Conservation (phyloP, 257 asterid species). For the Orobanche coerulescens region DNA sequence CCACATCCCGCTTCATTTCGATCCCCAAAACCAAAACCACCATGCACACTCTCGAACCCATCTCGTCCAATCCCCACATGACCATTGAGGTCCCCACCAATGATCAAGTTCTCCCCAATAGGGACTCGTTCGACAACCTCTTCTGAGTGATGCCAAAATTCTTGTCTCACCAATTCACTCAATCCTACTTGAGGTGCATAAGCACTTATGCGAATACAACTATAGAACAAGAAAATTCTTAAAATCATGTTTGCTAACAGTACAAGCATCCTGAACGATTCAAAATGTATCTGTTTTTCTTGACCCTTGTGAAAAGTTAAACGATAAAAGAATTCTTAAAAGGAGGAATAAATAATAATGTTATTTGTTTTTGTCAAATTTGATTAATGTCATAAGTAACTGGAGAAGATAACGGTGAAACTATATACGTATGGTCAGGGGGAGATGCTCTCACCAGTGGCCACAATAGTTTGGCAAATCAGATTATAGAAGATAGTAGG, state of each 20-base stretch:
- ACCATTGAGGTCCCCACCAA: too few species aligned
- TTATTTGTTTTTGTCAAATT: too few species aligned
- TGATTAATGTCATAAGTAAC: not conserved
- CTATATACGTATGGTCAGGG: not conserved
- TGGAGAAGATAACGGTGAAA: not conserved
- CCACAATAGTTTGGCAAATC: not conserved
- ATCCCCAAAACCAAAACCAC: too few species aligned
- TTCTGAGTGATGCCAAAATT: too few species aligned
- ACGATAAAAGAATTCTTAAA: not conserved
- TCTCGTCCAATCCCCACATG: too few species aligned
- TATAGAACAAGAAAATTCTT: not conserved
- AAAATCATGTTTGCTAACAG: not conserved
- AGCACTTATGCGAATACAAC: not conserved
- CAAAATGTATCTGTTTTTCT: not conserved
- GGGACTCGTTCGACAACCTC: too few species aligned
- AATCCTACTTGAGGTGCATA: too few species aligned
- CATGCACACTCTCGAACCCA: too few species aligned
- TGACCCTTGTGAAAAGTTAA: not conserved
- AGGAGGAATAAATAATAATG: not conserved
- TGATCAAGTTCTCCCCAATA: too few species aligned
- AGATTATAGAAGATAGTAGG: not conserved
- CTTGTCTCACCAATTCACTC: too few species aligned
- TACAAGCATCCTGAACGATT: not conserved
- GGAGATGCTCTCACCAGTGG: not conserved
- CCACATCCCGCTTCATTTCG: too few species aligned